A percentile compares a stretch with the other conserved stretches of the same genome.
Conservation (phyloP, 768 basidiomycete genomes). For the Leccinum ochraceum region DNA sequence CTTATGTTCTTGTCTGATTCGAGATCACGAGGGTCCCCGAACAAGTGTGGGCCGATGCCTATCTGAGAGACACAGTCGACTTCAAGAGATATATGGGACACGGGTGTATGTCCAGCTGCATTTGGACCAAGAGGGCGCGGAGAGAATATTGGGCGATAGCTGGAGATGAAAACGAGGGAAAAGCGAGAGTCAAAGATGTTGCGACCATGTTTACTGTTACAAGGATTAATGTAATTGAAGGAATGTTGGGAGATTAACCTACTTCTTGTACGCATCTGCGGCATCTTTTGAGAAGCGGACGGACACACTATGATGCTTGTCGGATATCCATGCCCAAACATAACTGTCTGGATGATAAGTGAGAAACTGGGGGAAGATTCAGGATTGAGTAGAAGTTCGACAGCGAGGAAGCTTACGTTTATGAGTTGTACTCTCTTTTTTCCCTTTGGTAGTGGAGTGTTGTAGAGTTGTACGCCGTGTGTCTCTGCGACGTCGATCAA, state of each 20-base stretch:
- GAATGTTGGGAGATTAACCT: slow-evolving; percentile 20
- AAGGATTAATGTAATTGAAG: slow-evolving; percentile 6
- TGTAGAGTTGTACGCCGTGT: slow-evolving; percentile 46
- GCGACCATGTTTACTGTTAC: slow-evolving; percentile 26
- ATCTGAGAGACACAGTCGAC: slow-evolving; percentile 44
- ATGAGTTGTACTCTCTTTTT: slow-evolving; percentile 59
- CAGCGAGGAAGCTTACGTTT: slow-evolving; percentile 41
- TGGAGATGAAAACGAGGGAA: slow-evolving; percentile 47
- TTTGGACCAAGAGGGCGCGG: slow-evolving; percentile 48
- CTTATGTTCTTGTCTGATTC: slow-evolving; percentile 31
- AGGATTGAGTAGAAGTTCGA: background rate
- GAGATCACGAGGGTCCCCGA: slow-evolving; percentile 43
- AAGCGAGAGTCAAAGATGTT: slow-evolving; percentile 48
- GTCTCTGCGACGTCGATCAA: slow-evolving; percentile 50
- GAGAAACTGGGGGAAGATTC: slow-evolving; percentile 50
- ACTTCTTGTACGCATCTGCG: slow-evolving; percentile 43
- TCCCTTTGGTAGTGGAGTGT: slow-evolving; percentile 27
- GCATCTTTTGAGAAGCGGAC: slow-evolving; percentile 58
- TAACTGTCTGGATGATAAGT: slow-evolving; percentile 47
- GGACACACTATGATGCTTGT: slow-evolving; percentile 51
- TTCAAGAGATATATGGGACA: slow-evolving; percentile 52
- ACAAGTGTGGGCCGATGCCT: slow-evolving; percentile 44
- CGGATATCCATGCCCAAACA: slow-evolving; percentile 68
- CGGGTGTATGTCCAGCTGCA: slow-evolving; percentile 40
- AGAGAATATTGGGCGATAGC: slow-evolving; percentile 52